A percentile compares a stretch with the other conserved stretches of the same genome.
phyloP scores from a whole-genome alignment of 2,329 filamentous ascomycete species.

The Macrophomina tecta region DNA sequence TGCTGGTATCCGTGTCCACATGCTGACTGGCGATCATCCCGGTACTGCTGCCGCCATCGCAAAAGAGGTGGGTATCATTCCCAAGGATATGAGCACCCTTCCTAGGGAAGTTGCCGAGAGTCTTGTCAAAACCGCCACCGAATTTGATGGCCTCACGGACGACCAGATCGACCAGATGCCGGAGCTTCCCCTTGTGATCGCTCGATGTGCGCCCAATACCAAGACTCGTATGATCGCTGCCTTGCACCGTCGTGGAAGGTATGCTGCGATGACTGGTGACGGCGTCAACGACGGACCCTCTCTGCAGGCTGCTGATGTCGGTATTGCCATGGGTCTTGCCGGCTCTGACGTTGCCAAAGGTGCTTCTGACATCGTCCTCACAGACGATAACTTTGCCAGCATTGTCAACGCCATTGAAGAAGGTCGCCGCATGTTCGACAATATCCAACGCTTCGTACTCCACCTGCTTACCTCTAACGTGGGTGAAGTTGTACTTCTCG shows the following conservation, averaged over 20 bases:
- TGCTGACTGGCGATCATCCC: slow-evolving; percentile 57
- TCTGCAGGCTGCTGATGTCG: slow-evolving; percentile 53
- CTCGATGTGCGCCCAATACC: slow-evolving; percentile 31
- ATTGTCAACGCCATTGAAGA: slow-evolving; percentile 54
- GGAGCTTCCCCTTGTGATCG: slow-evolving; percentile 30
- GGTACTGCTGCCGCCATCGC: slow-evolving; percentile 55
- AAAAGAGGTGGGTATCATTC: slow-evolving; percentile 52
- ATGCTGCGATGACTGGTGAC: slow-evolving; percentile 52
- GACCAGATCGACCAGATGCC: slow-evolving; percentile 31
- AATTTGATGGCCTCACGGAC: slow-evolving; percentile 31
- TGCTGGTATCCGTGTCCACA: slow-evolving; percentile 56
- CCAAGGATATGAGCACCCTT: slow-evolving; percentile 25
- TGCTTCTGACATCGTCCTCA: slow-evolving; percentile 50
- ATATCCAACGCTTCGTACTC: slow-evolving; percentile 51
- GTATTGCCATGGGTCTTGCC: slow-evolving; percentile 53
- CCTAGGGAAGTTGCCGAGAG: slow-evolving; percentile 24
- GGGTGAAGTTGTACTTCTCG: slow-evolving; percentile 42
- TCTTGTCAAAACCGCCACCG: slow-evolving; percentile 30
- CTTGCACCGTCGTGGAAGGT: slow-evolving; percentile 49
- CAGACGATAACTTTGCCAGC: slow-evolving; percentile 53
- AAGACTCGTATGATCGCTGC: slow-evolving; percentile 33
- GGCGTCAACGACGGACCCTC: slow-evolving; percentile 55
- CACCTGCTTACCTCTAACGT: slow-evolving; percentile 42
- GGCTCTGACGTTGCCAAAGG: slow-evolving; percentile 54
- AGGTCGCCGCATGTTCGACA: slow-evolving; percentile 54